A percentile compares a stretch with the other conserved stretches of the same genome.
phyloP scores from a whole-genome alignment of 495 filamentous ascomycete genomes.

The Daldinia decipiens region DNA sequence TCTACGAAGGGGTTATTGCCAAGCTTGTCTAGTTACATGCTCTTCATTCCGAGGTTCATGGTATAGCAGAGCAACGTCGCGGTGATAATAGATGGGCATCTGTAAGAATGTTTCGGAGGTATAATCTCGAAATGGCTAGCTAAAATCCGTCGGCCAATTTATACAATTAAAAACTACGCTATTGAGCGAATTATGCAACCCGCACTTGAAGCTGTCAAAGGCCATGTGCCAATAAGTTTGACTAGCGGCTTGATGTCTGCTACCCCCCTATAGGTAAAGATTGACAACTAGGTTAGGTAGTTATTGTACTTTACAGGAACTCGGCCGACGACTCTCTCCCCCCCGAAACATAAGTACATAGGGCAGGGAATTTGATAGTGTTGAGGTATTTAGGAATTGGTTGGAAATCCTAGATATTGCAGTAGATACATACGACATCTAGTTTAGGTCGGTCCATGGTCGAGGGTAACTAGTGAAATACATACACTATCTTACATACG shows the following conservation, averaged over 20 bases:
- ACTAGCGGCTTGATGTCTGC: background rate
- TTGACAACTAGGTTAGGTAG: background rate
- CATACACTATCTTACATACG: too few relatives aligned
- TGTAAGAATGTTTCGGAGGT: background rate
- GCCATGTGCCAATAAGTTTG: background rate
- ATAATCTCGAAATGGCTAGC: background rate
- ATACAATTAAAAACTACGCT: background rate
- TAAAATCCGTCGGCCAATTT: background rate
- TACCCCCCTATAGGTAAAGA: background rate
- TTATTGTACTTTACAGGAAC: background rate
- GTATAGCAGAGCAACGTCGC: background rate
- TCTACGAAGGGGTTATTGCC: background rate
- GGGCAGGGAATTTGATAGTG: background rate
- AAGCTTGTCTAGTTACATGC: background rate
- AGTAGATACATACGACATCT: background rate
- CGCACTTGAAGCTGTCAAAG: background rate
- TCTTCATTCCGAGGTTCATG: background rate
- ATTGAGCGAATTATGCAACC: slow-evolving; percentile 2
- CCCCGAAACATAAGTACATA: background rate
- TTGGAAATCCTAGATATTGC: background rate
- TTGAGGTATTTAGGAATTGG: background rate
- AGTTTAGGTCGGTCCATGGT: background rate
- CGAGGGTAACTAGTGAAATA: background rate
- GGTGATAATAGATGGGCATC: background rate
- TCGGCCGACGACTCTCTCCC: background rate